A percentile compares a stretch with the other conserved stretches of the same genome.
Conservation (phyloP, 139 green algal genomes). For the Choricystis sp. region DNA sequence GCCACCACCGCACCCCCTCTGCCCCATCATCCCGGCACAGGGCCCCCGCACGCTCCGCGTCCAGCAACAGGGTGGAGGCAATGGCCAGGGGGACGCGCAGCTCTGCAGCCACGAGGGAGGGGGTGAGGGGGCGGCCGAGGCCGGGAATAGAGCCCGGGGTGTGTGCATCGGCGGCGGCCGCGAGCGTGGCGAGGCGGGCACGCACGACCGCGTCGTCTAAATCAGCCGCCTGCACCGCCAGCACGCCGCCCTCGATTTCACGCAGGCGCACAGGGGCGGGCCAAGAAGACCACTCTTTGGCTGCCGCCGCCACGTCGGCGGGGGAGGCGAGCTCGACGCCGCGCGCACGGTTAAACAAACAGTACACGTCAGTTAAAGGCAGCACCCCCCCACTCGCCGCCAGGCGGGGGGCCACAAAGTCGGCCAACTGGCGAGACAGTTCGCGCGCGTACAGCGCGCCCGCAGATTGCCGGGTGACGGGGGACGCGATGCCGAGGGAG, state of each 20-base stretch:
- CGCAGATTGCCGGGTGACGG: constrained; percentile 69
- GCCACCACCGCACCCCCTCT: constrained; percentile 69
- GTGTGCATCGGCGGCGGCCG: background rate
- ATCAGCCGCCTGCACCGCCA: constrained; percentile 44
- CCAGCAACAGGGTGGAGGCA: constrained; percentile 64
- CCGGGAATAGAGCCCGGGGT: background rate
- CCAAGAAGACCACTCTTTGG: constrained; percentile 6
- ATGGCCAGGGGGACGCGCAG: constrained; percentile 42
- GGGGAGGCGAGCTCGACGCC: constrained; percentile 85
- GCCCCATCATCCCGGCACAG: constrained; percentile 78
- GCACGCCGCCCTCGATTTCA: constrained; percentile 48
- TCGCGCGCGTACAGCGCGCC: constrained; percentile 67
- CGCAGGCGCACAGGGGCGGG: constrained; percentile 28
- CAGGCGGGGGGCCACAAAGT: constrained; percentile 56
- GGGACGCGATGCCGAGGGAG: constrained; percentile 65
- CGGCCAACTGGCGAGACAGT: constrained; percentile 67
- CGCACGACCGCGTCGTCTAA: constrained; percentile 45
- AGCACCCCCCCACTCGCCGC: constrained; percentile 58
- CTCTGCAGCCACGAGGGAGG: constrained; percentile 29
- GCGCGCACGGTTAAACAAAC: constrained; percentile 82
- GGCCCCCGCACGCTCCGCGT: constrained; percentile 53
- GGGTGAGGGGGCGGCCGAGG: constrained; percentile 34
- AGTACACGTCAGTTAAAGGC: constrained; percentile 83
- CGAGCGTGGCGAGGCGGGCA: constrained; percentile 13
- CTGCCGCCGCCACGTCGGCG: constrained; percentile 67